These are phyloP conservation scores for Zasmidium cellare DNA, from an alignment of 2,329 filamentous ascomycete genomes.

Conservation along the genomic window DNA sequence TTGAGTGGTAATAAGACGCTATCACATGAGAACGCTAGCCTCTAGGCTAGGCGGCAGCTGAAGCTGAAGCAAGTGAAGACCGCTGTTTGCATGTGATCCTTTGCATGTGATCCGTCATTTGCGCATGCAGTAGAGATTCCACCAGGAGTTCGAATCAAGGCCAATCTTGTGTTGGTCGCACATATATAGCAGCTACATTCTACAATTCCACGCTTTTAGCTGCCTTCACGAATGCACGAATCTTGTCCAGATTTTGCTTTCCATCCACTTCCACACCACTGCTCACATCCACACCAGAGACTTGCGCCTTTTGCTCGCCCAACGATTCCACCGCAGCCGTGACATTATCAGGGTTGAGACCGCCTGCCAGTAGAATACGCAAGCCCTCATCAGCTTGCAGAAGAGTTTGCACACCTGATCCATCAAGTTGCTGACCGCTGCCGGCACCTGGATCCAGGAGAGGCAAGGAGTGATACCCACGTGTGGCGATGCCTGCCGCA, in stretches of 20 bases:
- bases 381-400: conserved; percentile 70
- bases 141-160: too few species aligned
- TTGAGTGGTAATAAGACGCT: too few species aligned
- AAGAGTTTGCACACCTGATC: conserved; percentile 65
- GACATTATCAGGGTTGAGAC: conserved; percentile 79
- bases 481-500: conserved; percentile 67
- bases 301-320: conserved; percentile 57
- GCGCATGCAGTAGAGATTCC: too few species aligned
- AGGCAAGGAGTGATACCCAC: conserved; percentile 80
- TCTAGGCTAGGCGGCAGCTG: too few species aligned
- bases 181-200: background rate
- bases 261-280: conserved; percentile 88
- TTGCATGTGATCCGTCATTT: too few species aligned
- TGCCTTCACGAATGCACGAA: conserved; percentile 73
- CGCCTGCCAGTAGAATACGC: conserved; percentile 79
- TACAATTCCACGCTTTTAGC: conserved; percentile 56
- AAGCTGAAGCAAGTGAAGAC: too few species aligned
- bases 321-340: conserved; percentile 63
- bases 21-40: too few species aligned
- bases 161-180: too few species aligned
- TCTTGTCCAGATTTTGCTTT: conserved; percentile 77
- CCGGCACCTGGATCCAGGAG: conserved; percentile 84
- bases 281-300: conserved; percentile 87
- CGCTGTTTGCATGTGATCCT: too few species aligned
- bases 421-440: conserved; percentile 75